Base-by-base conservation (phyloP, 2,329 filamentous ascomycete species). In the Cordyceps fumosorosea region DNA sequence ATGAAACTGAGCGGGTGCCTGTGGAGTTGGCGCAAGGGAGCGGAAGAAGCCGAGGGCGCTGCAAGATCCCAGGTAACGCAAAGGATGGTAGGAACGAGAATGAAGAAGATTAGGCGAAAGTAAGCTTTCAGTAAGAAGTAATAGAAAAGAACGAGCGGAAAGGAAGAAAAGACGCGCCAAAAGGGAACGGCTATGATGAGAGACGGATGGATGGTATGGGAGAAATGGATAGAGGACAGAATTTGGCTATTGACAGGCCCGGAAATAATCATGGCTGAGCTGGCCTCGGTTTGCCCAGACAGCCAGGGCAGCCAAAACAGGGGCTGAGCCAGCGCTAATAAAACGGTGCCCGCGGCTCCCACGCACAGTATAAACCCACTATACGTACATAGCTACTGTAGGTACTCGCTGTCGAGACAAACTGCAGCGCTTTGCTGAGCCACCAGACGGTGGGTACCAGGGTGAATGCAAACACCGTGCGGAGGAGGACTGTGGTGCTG, bases 171-270 rank as follows among this genome's bases (percentile, higher is more conserved):
- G 50, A 24, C 14, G 51, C 4, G 44, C 45, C 44, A 22, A 32
- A 53, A 37, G 18, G 40, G 29, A 26, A 16, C n/a, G 57, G 37
- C n/a, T 53, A n/a, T 29, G 34, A 51, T 42, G 57, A 32, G 22
- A 34, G 3, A 45, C 26, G 40, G 18, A 47, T 7, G 24, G 26
- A 29, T 29, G 26, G 26, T 6, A 60, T 37, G n/a, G n/a, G n/a
- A n/a, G n/a, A n/a, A n/a, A n/a, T n/a, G 37, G n/a, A 37, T 37
- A 54, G 40, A 60, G 50, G 57, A 60, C 57, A 59, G 56, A 59
- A 59, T 29, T 59, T 58, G 32, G 42, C 12, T 37, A 12, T 47
- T 20, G 26, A n/a, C n/a, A n/a, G n/a, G n/a, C n/a, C n/a, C 18
- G 47, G 47, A 51, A 51, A 51, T 51, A 42, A 51, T 52, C 26